Conservation (phyloP, 805 yeast genomes). For the Pichia eremophila region DNA sequence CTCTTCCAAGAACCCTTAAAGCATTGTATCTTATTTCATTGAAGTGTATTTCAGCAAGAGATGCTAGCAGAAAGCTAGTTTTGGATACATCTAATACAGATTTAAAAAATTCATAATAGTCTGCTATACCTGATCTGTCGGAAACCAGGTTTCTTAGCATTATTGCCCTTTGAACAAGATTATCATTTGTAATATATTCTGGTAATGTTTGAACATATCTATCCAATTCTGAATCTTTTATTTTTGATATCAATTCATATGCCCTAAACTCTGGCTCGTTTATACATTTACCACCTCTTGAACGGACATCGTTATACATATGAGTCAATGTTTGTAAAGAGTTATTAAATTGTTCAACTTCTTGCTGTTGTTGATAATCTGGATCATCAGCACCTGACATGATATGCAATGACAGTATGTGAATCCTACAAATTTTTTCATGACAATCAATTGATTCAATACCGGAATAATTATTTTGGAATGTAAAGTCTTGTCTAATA, state of each 20-base stretch:
- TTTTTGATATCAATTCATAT: constrained; percentile 68
- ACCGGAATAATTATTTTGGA: constrained; percentile 88
- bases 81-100: constrained; percentile 32
- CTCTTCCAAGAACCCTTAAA: constrained; percentile 51
- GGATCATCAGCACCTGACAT: constrained; percentile 62
- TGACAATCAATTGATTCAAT: constrained; percentile 90
- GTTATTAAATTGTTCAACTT: constrained; percentile 86
- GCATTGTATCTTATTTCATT: constrained; percentile 73
- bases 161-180: constrained; percentile 60
- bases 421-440: constrained; percentile 85
- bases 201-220: constrained; percentile 68
- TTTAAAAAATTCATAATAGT: constrained; percentile 58
- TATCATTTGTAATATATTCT: constrained; percentile 38
- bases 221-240: constrained; percentile 79
- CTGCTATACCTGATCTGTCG: constrained; percentile 55
- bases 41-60: constrained; percentile 70
- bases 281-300: constrained; percentile 57
- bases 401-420: constrained; percentile 67
- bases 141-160: constrained; percentile 57
- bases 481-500: constrained; percentile 92
- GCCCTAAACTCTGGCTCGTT: constrained; percentile 93
- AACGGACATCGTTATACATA: constrained; percentile 72
- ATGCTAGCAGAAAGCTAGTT: constrained; percentile 61
- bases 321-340: constrained; percentile 83
- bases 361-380: constrained; percentile 91